Evolutionary conservation across 1,284 basidiomycete species (phyloP), one percentile per base, ranked within the genome.

Genomic region (Schizopora paradoxa): DNA sequence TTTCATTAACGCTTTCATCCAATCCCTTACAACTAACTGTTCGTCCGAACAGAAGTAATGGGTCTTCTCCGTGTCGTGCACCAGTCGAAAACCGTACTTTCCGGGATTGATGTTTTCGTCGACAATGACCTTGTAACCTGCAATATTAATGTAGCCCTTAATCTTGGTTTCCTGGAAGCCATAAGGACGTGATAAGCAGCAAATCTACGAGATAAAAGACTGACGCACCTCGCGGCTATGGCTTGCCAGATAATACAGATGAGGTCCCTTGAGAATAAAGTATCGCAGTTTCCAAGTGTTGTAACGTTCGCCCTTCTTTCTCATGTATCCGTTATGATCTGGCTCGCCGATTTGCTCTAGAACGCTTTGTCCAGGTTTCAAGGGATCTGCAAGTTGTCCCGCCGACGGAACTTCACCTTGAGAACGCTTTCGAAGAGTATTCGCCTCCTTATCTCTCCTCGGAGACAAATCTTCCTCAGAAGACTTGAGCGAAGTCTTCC

Each of bases 1-100:
- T 66, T 99, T 99, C 91, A 98, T 97, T 57, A 99, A 79, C 7
- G 92, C 91, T 72, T 99, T 99, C 95, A 99, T 99, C 96, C 96
- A 99, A 55, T 92, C 91, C 10, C 96, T 79, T 38, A 97, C 76
- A 29, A 82, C 66, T 4, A 68, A 62, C 61, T 92, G 89, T 61
- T 98, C 93, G 28, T 93, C 86, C 0, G 88, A 88, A 53, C 87
- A 89, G 66, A 99, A 99, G 61, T 72, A 90, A 65, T 99, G 92
- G 2, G 88, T 76, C 66, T 88, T 91, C 60, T 92, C 88, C 6
- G 73, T 71, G 38, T 94, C 89, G 56, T 98, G 95, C 28, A 94
- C 79, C 52, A 99, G 88, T 59, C 91, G 78, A 82, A 99, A 98
- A 4, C 92, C 94, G 66, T 96, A 98, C 55, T 84, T 79, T 16